Conservation (phyloP, 2,329 filamentous ascomycete species). For the Pestalotiopsis sp. region DNA sequence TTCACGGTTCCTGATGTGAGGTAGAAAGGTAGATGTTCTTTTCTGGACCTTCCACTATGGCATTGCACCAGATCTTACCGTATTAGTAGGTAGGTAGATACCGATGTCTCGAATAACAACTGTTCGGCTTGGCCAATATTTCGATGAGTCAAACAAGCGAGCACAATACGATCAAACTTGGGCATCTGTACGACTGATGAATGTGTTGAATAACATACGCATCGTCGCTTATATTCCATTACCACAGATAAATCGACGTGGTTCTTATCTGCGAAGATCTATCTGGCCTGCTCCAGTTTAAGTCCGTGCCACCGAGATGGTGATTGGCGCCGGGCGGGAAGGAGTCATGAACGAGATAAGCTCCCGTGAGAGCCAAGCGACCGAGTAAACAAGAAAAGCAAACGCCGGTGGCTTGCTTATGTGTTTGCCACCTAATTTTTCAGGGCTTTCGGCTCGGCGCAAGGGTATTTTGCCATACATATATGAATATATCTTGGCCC, state of each 20-base stretch:
- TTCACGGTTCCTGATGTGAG: not conserved
- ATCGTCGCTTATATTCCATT: not conserved
- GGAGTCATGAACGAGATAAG: constrained; percentile 2
- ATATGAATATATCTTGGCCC: not conserved
- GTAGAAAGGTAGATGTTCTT: not conserved
- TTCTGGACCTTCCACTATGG: not conserved
- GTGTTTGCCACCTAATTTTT: not conserved
- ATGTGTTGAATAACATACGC: not conserved
- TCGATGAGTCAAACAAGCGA: not conserved
- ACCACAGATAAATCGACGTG: constrained; percentile 1
- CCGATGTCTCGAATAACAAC: not conserved
- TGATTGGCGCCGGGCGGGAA: constrained; percentile 1
- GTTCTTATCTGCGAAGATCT: constrained; percentile 3
- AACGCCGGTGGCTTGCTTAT: not conserved
- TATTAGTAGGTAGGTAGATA: too few relatives aligned
- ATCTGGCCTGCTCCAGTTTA: constrained; percentile 1
- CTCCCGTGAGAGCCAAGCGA: not conserved
- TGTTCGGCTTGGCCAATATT: not conserved
- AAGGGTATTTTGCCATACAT: not conserved
- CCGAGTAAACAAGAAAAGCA: not conserved
- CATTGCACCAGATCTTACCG: too few relatives aligned
- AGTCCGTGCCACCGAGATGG: not conserved
- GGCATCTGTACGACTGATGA: not conserved
- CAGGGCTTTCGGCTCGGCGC: not conserved
- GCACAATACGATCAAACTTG: not conserved